phyloP scores from a whole-genome alignment of 768 basidiomycete species.

The Pisolithus orientalis region DNA sequence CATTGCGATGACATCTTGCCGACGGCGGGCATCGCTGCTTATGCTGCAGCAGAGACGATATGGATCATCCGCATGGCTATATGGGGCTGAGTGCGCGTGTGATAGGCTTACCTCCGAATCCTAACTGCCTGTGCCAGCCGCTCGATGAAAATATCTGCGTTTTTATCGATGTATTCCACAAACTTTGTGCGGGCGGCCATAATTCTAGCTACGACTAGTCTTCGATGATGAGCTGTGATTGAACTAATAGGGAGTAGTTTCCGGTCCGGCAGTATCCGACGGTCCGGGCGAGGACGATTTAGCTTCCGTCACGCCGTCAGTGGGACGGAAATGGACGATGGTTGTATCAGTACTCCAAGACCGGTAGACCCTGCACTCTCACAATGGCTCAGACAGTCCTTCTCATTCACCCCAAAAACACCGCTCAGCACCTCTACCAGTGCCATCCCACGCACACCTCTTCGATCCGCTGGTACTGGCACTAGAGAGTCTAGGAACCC shows the following conservation, averaged over 20 bases:
- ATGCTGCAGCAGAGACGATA: slow-evolving; percentile 36
- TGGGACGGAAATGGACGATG: too few relatives aligned
- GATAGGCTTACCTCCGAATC: slow-evolving; percentile 57
- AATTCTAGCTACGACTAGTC: background rate
- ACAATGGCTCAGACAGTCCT: background rate
- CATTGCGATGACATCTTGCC: slow-evolving; percentile 82
- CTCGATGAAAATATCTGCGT: slow-evolving; percentile 69
- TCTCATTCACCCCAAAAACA: background rate
- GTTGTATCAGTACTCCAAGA: too few relatives aligned
- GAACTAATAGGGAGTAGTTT: background rate
- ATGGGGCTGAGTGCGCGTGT: too few relatives aligned
- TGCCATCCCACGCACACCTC: too few relatives aligned
- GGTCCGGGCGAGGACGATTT: too few relatives aligned
- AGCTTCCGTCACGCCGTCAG: too few relatives aligned
- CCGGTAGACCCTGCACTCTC: background rate
- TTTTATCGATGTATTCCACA: slow-evolving; percentile 53
- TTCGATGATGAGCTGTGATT: background rate
- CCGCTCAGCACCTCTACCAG: background rate
- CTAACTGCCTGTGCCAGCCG: slow-evolving; percentile 77
- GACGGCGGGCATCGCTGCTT: slow-evolving; percentile 62
- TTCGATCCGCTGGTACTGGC: background rate
- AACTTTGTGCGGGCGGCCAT: slow-evolving; percentile 34
- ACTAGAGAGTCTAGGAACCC: background rate
- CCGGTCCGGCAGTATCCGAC: too few relatives aligned
- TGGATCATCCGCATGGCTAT: background rate